phyloP scores from a whole-genome alignment of 495 filamentous ascomycete genomes.

The Hyaloscypha variabilis region DNA sequence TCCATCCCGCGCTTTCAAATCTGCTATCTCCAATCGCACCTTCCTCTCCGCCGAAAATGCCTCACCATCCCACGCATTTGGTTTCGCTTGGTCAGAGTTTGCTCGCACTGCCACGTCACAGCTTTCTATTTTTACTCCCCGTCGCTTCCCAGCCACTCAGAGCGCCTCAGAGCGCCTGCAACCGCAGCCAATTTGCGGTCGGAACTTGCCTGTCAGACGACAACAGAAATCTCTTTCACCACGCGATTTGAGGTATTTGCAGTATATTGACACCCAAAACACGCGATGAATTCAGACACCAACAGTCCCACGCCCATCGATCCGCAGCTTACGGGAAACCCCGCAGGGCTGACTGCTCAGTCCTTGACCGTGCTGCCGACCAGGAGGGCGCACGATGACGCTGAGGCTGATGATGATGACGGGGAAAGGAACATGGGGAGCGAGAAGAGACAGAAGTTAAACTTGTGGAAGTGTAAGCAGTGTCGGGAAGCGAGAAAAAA shows the following conservation, averaged over 20 bases:
- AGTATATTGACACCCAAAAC: neutral
- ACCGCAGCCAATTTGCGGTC: neutral
- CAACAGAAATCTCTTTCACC: neutral
- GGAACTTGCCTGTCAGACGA: neutral
- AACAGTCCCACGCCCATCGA: neutral
- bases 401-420: neutral
- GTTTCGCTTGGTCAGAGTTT: neutral
- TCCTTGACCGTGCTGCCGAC: neutral
- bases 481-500: constrained; percentile 14
- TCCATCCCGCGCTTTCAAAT: neutral
- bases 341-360: neutral
- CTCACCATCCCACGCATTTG: neutral
- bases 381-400: neutral
- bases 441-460: constrained; percentile 1
- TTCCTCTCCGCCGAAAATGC: neutral
- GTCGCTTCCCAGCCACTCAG: neutral
- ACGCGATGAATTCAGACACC: neutral
- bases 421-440: neutral
- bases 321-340: neutral
- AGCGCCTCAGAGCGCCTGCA: neutral
- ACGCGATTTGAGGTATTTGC: neutral
- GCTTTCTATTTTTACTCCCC: neutral
- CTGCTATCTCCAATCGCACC: neutral
- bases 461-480: constrained; percentile 15
- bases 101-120: neutral